Conservation (phyloP, 176 grass and related monocot genomes). For the Typha latifolia region DNA sequence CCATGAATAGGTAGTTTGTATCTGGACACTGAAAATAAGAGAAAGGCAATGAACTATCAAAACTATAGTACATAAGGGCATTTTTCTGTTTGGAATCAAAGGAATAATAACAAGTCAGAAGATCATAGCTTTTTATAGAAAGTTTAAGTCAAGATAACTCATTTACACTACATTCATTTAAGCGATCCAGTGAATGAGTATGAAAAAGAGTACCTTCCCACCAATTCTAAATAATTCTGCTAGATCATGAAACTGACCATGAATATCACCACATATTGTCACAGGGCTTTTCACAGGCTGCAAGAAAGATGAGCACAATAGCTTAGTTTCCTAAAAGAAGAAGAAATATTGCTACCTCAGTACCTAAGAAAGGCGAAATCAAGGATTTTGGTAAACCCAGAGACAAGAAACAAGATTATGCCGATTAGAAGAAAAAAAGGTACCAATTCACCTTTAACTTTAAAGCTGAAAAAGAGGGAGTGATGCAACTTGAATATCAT, state of each 20-base stretch:
- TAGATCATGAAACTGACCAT: constrained; percentile 77
- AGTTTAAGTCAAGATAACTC: too few relatives aligned
- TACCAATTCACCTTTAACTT: not conserved
- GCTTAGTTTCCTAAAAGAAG: not conserved
- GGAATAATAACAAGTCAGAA: too few relatives aligned
- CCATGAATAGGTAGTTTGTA: constrained; percentile 77
- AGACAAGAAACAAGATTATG: not conserved
- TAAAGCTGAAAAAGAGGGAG: not conserved
- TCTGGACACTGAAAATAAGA: constrained; percentile 49
- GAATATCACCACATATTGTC: constrained; percentile 75
- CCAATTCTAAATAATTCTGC: constrained; percentile 66
- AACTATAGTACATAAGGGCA: constrained; percentile 11
- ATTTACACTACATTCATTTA: too few relatives aligned
- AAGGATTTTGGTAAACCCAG: not conserved
- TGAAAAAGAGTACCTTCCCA: constrained; percentile 37
- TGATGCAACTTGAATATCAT: too few relatives aligned
- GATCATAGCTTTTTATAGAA: too few relatives aligned
- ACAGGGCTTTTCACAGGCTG: constrained; percentile 69
- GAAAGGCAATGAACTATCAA: constrained; percentile 20
- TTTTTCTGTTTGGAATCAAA: not conserved
- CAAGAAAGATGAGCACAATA: constrained; percentile 9
- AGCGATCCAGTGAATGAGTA: too few relatives aligned
- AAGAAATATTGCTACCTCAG: too few relatives aligned
- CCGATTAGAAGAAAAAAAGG: not conserved
- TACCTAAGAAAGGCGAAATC: too few relatives aligned